Evolutionary conservation across 2,329 filamentous ascomycete species (phyloP), one percentile per base, ranked within the genome.

Genomic region (Thelonectria olida): DNA sequence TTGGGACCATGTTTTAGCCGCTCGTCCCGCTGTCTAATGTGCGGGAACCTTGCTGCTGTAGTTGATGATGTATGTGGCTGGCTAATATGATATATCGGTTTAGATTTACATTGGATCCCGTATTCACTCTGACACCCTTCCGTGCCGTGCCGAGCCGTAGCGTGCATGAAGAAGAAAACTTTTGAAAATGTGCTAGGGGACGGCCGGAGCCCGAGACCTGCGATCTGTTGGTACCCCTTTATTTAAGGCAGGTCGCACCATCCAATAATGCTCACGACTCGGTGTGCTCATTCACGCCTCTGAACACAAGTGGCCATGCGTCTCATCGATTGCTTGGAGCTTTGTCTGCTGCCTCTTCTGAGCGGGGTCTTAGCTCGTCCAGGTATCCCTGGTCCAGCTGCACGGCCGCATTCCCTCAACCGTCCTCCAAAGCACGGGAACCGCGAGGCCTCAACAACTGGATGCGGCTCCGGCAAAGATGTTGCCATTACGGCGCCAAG

Each of bases 371-470:
- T 20, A 0, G 62, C 62, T 13, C 42, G 45, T 42, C 49, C 57
- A 25, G 48, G 47, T 12, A 31, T 23, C 2, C 3, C 27, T 19
- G 51, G 63, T 8, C 64, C 64, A 17, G 63, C 63, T 27, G 1
- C 48, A 9, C 27, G 51, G 17, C 53, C 51, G n/a, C 64, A 66
- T 38, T 63, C 63, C 3, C 55, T 66, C 0, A 54, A 63, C 0
- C 64, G 62, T 17, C 27, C n/a, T 45, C 23, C 61, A 12, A 53
- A 42, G 3, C 38, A 27, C 36, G 15, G 44, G 23, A n/a, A 31
- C 17, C 7, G 20, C 22, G 8, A 49, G 5, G 13, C 42, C 4
- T 13, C 47, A 1, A 0, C 20, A 13, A 17, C 27, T 4, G 36
- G 13, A n/a, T 66, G 64, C 3, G 25, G 7, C 27, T 42, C 48